These are phyloP conservation scores for Talaromyces sp. DNA, from an alignment of 2,329 filamentous ascomycete species.

Conservation along the genomic window DNA sequence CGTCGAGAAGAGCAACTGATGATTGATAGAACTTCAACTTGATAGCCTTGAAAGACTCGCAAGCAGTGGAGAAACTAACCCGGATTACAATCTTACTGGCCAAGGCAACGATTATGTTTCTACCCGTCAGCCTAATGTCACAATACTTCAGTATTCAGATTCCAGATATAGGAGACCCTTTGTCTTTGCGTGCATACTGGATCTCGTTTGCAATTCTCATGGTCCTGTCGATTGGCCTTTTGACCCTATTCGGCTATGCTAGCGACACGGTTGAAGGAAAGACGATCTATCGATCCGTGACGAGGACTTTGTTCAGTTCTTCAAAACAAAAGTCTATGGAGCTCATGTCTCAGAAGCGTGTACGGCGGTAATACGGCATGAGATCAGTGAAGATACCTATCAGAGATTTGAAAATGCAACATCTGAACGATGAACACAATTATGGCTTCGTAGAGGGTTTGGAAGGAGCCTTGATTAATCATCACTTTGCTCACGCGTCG, in stretches of 20 bases:
- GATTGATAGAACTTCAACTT: conserved; percentile 67
- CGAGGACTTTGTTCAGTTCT: conserved; percentile 33
- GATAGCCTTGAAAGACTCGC: conserved; percentile 70
- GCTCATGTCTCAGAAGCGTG: conserved; percentile 17
- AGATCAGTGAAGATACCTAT: not conserved
- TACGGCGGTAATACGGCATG: not conserved
- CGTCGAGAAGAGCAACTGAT: conserved; percentile 1
- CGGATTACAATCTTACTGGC: conserved; percentile 68
- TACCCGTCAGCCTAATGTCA: conserved; percentile 71
- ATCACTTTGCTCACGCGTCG: not conserved
- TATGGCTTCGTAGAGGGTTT: not conserved
- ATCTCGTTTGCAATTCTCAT: conserved; percentile 62
- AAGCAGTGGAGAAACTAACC: conserved; percentile 67
- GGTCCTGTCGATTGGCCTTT: conserved; percentile 53
- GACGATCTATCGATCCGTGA: conserved; percentile 48
- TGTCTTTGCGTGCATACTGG: conserved; percentile 64
- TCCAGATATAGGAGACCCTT: conserved; percentile 52
- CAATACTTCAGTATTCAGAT: conserved; percentile 69
- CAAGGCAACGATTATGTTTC: conserved; percentile 71
- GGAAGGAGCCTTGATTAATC: not conserved
- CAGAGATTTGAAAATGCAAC: not conserved
- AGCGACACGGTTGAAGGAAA: conserved; percentile 57
- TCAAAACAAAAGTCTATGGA: conserved; percentile 28
- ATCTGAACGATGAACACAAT: not conserved
- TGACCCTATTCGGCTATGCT: conserved; percentile 57